Evolutionary conservation across 306 rosid genomes (phyloP), one percentile per base, ranked within the genome.

Genomic region (Medicago ruthenica): DNA sequence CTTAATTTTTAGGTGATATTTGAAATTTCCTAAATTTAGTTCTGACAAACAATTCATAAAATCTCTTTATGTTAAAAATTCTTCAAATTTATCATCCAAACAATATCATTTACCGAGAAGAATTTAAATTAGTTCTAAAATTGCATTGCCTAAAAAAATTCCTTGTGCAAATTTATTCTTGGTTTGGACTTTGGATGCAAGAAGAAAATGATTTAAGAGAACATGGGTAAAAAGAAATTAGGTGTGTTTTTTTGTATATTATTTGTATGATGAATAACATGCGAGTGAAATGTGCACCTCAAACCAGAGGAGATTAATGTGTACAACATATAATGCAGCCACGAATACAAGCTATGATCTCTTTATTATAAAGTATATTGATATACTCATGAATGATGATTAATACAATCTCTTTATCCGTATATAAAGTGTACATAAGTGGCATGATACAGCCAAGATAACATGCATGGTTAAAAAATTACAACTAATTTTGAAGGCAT

Each of bases 381-480:
- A 34, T 34, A 34, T 34, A 34, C 37, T 34, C 37, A 34, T 34
- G 37, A 34, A 4, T 34, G 37, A 34, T 34, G 37, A 34, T 34
- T 34, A 34, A 34, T 34, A 34, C 37, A 34, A 34, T 34, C 37
- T 34, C 37, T 34, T 34, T 34, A 51, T 51, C 58, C 58, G 21
- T n/a, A 51, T 51, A 51, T 51, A 16, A 16, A 51, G 22, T 51
- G 20, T 51, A 20, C 14, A 55, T 55, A 55, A 3, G 34, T 55
- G 18, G 18, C 41, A 61, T 22, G 27, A 22, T 58, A 27, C 44
- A 14, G 5, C 44, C 44, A 61, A 31, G 21, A 61, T 31, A 61
- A 61, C 67, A 59, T 59, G 65, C 65, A 59, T 59, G 34, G 37
- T 61, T 61, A 34, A 31, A 61, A 61, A 61, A 31, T 18, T 8